Evolutionary conservation across 257 asterid genomes (phyloP), one percentile per base, ranked within the genome.

Genomic region (Ilex aquifolium): DNA sequence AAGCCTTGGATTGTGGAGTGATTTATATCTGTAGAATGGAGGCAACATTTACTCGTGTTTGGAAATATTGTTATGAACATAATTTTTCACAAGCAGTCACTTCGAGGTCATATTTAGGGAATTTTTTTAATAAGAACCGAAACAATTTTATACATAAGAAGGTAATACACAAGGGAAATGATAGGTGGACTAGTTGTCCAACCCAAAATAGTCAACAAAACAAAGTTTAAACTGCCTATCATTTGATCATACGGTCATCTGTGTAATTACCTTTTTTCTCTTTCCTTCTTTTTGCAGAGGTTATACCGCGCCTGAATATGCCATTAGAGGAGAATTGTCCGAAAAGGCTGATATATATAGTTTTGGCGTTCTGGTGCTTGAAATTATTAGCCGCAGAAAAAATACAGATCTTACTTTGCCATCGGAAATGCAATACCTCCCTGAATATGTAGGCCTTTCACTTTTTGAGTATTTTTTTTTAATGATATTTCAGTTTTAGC

Each of bases 301-400:
- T 53, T 87, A 87, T 70, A 87, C 95, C 11, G 95, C 95, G 39
- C 95, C 93, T 7, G 95, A 85, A 60, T 87, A 87, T 39, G 93
- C 90, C 72, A 52, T 87, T 32, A 69, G 93, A 74, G 95, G 95
- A 53, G 93, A 87, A 78, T 61, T 87, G 48, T 74, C 88, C 0
- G 90, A 87, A 72, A 87, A 87, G 80, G 95, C 88, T 39, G 95
- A 87, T 64, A 84, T 84, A 52, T 87, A 80, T 75, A 85, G 95
- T 78, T 87, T 84, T 13, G 95, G 93, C 44, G 93, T 87, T 62
- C 61, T 87, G 62, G 82, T 79, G 11, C 85, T 87, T 6, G 95
- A 87, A 71, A 87, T 87, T 14, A 79, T 87, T 65, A 82, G 82
- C 72, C 70, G 86, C 78, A 66, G 95, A 72, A 82, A 59, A 71